Conservation (phyloP, 495 filamentous ascomycete genomes). For the Cudoniella acicularis region DNA sequence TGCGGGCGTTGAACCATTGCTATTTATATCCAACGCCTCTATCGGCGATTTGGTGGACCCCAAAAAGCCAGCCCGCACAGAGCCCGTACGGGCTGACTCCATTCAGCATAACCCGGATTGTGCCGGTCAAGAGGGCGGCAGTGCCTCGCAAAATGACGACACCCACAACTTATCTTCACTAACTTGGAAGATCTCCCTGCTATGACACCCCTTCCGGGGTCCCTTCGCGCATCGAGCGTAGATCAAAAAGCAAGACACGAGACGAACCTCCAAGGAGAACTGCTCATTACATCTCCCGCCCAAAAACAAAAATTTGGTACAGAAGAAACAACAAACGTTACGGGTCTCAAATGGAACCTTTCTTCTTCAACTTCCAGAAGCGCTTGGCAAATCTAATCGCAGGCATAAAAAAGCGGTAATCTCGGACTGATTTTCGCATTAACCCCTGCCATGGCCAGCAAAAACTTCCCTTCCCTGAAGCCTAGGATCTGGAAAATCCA, state of each 20-base stretch:
- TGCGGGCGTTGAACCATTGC: background rate
- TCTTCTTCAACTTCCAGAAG: background rate
- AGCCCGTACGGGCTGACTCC: no score
- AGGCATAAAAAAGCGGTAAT: background rate
- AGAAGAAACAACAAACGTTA: background rate
- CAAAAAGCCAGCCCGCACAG: no score
- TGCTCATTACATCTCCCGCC: background rate
- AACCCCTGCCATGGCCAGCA: background rate
- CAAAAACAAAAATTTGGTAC: background rate
- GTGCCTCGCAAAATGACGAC: background rate
- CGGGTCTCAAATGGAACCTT: no score
- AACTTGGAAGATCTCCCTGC: background rate
- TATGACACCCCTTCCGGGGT: no score
- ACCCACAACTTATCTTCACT: background rate
- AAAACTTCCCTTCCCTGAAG: background rate
- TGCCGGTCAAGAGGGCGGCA: background rate
- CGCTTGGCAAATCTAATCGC: background rate
- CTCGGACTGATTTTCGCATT: background rate
- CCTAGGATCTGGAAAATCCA: background rate
- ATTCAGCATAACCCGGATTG: background rate
- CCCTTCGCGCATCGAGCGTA: no score
- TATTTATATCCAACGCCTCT: background rate
- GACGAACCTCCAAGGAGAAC: no score
- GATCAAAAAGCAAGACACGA: background rate
- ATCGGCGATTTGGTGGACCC: no score